Base-by-base conservation (phyloP, 805 yeast genomes). In the Cyberlindnera mississippiensis region DNA sequence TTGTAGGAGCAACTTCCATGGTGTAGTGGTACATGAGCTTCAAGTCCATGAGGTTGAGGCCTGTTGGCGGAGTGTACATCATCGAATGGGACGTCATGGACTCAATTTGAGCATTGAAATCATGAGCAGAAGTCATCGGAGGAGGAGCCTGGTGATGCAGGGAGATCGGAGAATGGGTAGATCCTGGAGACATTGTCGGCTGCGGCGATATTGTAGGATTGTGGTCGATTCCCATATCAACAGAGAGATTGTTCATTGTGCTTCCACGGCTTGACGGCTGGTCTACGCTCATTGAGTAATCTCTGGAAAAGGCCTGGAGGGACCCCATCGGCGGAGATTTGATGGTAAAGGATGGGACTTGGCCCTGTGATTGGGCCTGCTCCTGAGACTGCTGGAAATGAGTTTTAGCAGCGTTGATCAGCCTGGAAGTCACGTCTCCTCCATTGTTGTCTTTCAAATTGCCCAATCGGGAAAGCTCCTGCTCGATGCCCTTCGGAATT, bases 1-100 rank as follows among this genome's bases (percentile, higher is more conserved):
- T 86, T 0, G 97, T 85, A 30, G 80, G 80, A 63, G 95, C 85
- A 4, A 89, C 96, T 30, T 76, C 80, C 0, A 88, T 77, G 6
- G 90, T 82, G 61, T 89, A 91, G 63, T 90, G 96, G 61, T 87
- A 85, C 78, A 91, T 85, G 35, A 91, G 68, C 52, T 83, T 74
- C 46, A 91, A 67, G 61, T 91, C 97, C 11, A 38, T 30, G 22
- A 56, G 33, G 32, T 56, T 54, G 26, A 84, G 67, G 2, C 45
- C 45, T 2, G 74, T 85, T 68, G 61, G 36, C 85, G 64, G 62
- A 67, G 41, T 60, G 53, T 41, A 56, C 46, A 48, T 18, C 26
- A 33, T 42, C 9, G 47, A 38, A 10, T 16, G 53, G 47, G 19
- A 34, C 10, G 39, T 15, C 28, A 40, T 27, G 4, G 48, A 40